Conservation (phyloP, 208 protist species). For the Trypanosoma grayi region DNA sequence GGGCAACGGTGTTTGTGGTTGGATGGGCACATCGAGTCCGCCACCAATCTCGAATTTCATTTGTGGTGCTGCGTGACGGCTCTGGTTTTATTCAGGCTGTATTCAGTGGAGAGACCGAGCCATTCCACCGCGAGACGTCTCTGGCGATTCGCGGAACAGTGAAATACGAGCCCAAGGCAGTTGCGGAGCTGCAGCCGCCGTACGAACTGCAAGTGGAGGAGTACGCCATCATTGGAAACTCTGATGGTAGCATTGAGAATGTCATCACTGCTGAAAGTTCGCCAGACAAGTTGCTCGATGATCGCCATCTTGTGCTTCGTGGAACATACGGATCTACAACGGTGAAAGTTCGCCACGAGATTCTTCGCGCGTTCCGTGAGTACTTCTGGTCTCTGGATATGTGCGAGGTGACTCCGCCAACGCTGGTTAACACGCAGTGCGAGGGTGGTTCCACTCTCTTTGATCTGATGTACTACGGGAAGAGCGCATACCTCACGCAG, state of each 20-base stretch:
- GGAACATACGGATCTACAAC: slow-evolving; percentile 87
- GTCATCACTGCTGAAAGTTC: slow-evolving; percentile 91
- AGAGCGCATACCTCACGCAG: slow-evolving; percentile 98
- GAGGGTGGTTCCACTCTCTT: slow-evolving; percentile 99
- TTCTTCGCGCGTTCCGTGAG: slow-evolving; percentile 93
- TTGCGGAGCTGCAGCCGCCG: slow-evolving; percentile 67
- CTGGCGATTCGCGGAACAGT: slow-evolving; percentile 79
- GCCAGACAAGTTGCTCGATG: slow-evolving; percentile 91
- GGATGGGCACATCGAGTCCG: slow-evolving; percentile 97
- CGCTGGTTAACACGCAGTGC: slow-evolving; percentile 97
- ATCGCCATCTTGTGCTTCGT: slow-evolving; percentile 96
- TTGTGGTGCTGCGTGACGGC: slow-evolving; percentile 97
- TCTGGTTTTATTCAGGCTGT: slow-evolving; percentile 95
- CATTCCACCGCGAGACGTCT: slow-evolving; percentile 87
- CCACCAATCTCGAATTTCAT: slow-evolving; percentile 94
- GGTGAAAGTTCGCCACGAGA: slow-evolving; percentile 89
- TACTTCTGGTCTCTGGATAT: slow-evolving; percentile 91
- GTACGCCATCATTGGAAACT: slow-evolving; percentile 83
- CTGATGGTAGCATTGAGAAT: slow-evolving; percentile 85
- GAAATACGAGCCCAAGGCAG: slow-evolving; percentile 79
- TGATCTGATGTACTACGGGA: slow-evolving; percentile 97
- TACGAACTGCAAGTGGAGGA: slow-evolving; percentile 87
- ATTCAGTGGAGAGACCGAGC: slow-evolving; percentile 75
- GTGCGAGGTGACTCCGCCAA: slow-evolving; percentile 97
- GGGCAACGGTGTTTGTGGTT: slow-evolving; percentile 73